These are phyloP conservation scores for Colletotrichum theobromicola DNA, from an alignment of 2,329 filamentous ascomycete species.

Conservation along the genomic window DNA sequence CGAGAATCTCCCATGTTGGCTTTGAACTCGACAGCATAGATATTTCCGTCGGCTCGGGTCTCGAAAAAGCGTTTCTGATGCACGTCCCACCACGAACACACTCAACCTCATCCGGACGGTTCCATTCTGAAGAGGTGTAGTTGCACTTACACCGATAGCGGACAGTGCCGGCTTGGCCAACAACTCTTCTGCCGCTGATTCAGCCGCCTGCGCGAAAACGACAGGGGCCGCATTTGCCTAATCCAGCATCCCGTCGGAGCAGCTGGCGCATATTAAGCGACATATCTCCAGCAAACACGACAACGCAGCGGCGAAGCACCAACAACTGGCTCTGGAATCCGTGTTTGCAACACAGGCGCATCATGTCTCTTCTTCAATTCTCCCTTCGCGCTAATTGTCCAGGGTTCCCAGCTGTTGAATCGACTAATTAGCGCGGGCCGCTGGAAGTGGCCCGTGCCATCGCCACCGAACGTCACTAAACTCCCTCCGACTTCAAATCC, in stretches of 20 bases:
- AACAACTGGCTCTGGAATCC: not conserved
- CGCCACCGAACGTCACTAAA: not conserved
- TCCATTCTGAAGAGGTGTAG: not conserved
- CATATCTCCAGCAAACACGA: not conserved
- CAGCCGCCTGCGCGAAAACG: not conserved
- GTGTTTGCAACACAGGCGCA: not conserved
- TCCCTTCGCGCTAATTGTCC: not conserved
- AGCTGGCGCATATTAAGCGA: fast-evolving
- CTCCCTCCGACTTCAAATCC: not conserved
- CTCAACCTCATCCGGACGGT: not conserved
- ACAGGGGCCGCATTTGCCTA: not conserved
- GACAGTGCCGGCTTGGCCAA: not conserved
- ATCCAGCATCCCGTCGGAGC: not conserved
- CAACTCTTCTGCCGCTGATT: not conserved
- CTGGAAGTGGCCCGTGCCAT: not conserved
- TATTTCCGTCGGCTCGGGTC: too few species aligned
- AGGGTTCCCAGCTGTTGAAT: not conserved
- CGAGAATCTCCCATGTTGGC: too few species aligned
- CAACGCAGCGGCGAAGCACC: not conserved
- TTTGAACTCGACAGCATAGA: too few species aligned
- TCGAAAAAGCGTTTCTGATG: not conserved
- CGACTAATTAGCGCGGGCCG: not conserved
- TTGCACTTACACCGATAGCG: not conserved
- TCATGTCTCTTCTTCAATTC: not conserved
- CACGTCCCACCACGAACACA: too few species aligned